Conservation (phyloP, 495 filamentous ascomycete genomes). For the Beverwykella pulmonaria region DNA sequence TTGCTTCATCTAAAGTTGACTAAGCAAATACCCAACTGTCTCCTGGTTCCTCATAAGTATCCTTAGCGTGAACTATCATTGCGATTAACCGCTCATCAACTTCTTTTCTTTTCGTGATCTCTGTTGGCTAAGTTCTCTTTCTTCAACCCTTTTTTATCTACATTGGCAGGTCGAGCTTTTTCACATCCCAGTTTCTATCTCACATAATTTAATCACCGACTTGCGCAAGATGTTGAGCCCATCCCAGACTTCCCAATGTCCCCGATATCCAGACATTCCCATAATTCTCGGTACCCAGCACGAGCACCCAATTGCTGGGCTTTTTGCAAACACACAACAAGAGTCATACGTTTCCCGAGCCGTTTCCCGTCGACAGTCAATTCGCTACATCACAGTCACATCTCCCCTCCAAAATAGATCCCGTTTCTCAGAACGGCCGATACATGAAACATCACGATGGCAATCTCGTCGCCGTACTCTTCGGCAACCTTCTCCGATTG, state of each 20-base stretch:
- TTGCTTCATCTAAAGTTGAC: too few species aligned
- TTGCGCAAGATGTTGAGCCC: not conserved
- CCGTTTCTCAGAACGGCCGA: not conserved
- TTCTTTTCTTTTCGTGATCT: too few species aligned
- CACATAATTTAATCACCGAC: too few species aligned
- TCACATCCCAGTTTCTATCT: too few species aligned
- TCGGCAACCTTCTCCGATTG: not conserved
- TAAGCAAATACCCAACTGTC: too few species aligned
- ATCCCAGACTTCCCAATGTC: not conserved
- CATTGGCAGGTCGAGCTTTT: too few species aligned
- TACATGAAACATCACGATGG: not conserved
- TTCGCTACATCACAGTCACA: not conserved
- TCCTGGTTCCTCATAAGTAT: too few species aligned
- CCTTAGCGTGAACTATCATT: too few species aligned
- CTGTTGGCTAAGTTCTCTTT: too few species aligned
- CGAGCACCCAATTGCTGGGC: not conserved
- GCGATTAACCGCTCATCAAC: too few species aligned
- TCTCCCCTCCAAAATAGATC: not conserved
- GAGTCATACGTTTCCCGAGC: not conserved
- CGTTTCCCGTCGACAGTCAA: not conserved
- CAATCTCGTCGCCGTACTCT: not conserved
- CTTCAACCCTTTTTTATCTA: too few species aligned
- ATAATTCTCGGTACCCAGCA: constrained; percentile 3
- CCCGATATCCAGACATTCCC: constrained; percentile 9
- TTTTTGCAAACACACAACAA: not conserved